phyloP scores from a whole-genome alignment of 2,329 filamentous ascomycete species.

The Colletotrichum coccodes region DNA sequence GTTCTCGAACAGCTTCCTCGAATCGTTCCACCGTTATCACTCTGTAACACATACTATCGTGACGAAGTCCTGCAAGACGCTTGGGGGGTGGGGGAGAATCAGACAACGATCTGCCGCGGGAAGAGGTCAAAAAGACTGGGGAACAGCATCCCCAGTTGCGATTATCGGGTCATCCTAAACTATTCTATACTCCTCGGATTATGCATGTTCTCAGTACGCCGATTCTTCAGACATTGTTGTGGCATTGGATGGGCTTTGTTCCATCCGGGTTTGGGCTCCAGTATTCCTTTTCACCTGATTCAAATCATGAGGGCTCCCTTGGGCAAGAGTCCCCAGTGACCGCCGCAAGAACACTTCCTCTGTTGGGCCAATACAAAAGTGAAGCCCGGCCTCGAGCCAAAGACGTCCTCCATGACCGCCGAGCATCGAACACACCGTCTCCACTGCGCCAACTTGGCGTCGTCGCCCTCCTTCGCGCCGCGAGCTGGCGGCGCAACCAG shows the following conservation, averaged over 20 bases:
- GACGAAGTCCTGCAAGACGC: too few relatives aligned
- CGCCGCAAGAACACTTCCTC: constrained; percentile 65
- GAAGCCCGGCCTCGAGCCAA: constrained; percentile 57
- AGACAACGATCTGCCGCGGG: background rate
- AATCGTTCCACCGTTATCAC: background rate
- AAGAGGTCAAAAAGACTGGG: background rate
- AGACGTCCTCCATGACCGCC: constrained; percentile 72
- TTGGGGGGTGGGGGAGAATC: too few relatives aligned
- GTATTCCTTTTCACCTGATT: background rate
- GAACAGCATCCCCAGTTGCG: background rate
- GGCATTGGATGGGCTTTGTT: background rate
- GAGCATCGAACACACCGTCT: constrained; percentile 69
- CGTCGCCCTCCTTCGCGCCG: constrained; percentile 50
- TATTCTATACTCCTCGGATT: too few relatives aligned
- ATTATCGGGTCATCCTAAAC: too few relatives aligned
- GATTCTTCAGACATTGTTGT: too few relatives aligned
- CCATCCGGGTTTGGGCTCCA: background rate
- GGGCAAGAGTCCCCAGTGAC: constrained; percentile 60
- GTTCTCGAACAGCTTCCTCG: background rate
- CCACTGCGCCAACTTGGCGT: constrained; percentile 47
- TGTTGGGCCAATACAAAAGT: constrained; percentile 65
- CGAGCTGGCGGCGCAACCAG: constrained; percentile 43
- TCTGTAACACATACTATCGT: background rate
- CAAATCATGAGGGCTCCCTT: constrained; percentile 35
- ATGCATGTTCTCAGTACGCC: background rate